These are phyloP conservation scores for Aspergillus arachidicola DNA, from an alignment of 2,329 filamentous ascomycete species.

Conservation along the genomic window DNA sequence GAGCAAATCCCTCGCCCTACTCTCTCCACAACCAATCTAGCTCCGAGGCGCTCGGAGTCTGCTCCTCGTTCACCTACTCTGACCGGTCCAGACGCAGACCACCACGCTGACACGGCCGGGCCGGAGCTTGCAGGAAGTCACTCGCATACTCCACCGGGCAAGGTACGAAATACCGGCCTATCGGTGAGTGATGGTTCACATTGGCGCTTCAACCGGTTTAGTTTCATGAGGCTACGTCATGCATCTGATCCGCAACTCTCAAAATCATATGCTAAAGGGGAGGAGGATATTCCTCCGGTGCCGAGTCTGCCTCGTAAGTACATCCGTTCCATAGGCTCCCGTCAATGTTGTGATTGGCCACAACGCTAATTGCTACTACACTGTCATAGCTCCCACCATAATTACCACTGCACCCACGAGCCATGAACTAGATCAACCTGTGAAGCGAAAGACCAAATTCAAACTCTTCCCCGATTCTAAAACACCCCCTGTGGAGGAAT, in stretches of 20 bases:
- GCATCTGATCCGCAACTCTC: constrained; percentile 91
- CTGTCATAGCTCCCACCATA: constrained; percentile 62
- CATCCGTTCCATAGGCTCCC: too few relatives aligned
- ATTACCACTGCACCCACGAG: constrained; percentile 89
- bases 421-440: constrained; percentile 55
- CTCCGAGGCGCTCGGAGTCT: constrained; percentile 39
- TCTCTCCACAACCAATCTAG: constrained; percentile 30
- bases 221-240: constrained; percentile 81
- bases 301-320: constrained; percentile 43
- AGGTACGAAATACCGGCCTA: constrained; percentile 19
- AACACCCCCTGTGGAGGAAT: constrained; percentile 36
- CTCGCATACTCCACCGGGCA: constrained; percentile 19
- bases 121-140: constrained; percentile 19
- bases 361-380: constrained; percentile 21
- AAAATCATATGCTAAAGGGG: constrained; percentile 66
- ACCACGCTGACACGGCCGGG: constrained; percentile 12
- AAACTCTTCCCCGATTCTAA: constrained; percentile 42
- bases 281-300: constrained; percentile 54
- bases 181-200: constrained; percentile 27
- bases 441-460: constrained; percentile 41
- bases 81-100: constrained; percentile 21
- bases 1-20: constrained; percentile 40
- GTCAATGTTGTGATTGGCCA: not conserved
- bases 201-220: constrained; percentile 55
- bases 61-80: constrained; percentile 30